Evolutionary conservation across 495 filamentous ascomycete species (phyloP).

Genomic region (Ascobolus immersus): DNA sequence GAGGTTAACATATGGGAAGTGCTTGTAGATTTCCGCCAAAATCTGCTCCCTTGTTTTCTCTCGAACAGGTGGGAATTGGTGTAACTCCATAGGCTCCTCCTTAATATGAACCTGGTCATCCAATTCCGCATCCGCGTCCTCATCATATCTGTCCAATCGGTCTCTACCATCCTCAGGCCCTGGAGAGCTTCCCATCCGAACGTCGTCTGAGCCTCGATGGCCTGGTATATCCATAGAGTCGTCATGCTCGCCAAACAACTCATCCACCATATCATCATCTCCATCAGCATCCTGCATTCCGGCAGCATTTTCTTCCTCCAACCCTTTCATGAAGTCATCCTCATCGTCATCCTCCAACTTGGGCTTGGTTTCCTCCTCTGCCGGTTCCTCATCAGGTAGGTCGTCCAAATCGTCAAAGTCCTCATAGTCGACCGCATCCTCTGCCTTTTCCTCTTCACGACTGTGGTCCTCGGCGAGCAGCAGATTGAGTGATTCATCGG

Average conservation of each 20-base stretch:
- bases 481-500: too few species aligned
- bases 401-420: slow-evolving; percentile 29
- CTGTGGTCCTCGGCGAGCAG: slow-evolving; percentile 33
- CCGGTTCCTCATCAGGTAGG: slow-evolving; percentile 30
- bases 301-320: slow-evolving; percentile 11
- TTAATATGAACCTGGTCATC: neutral
- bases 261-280: slow-evolving; percentile 23
- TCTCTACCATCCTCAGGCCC: slow-evolving; percentile 1
- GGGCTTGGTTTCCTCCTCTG: slow-evolving; percentile 17
- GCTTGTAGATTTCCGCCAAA: slow-evolving; percentile 12
- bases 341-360: slow-evolving; percentile 20
- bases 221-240: too few species aligned
- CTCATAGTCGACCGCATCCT: slow-evolving; percentile 65
- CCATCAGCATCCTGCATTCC: slow-evolving; percentile 12
- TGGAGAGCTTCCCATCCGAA: slow-evolving; percentile 5
- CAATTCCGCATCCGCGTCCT: neutral
- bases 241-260: slow-evolving; percentile 27
- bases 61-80: too few species aligned
- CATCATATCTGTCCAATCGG: neutral
- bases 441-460: slow-evolving; percentile 42
- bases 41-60: neutral
- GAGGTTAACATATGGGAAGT: slow-evolving; percentile 18
- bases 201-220: slow-evolving; percentile 1
- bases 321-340: slow-evolving; percentile 24
- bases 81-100: neutral